Base-by-base conservation (phyloP, 768 basidiomycete species). In the Leucosporidium scottii region DNA sequence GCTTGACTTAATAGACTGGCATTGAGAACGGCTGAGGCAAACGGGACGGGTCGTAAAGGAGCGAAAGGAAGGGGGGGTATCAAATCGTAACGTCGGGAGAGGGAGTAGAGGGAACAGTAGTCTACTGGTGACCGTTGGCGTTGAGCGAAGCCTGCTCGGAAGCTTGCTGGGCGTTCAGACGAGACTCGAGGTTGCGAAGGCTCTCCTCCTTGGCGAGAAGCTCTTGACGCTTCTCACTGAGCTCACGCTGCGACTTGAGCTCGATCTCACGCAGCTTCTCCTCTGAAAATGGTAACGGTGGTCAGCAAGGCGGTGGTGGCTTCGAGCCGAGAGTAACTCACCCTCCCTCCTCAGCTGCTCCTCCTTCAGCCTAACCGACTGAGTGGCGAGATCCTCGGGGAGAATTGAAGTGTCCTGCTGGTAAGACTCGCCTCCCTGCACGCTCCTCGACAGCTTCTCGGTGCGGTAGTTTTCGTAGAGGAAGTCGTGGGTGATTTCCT, bases 291-390 rank as follows among this genome's bases (percentile, higher is more conserved):
- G 20, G 67, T 59, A 25, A 9, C 18, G 36, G 69, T 25, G 5
- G 30, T 58, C 63, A 65, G 59, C 59, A 66, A n/a, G n/a, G n/a
- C 94, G 94, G 82, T 96, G 92, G 81, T 96, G 93, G 78, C 28
- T 23, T 4, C 25, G 12, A 17, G 21, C 17, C 7, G 6, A 31
- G 10, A 49, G 47, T 13, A 4, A 48, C 67, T 48, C 23, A 72
- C 71, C 67, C 62, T 99, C 96, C 68, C 90, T 82, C 74, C 93
- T 87, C 66, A 99, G 87, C 78, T 98, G 96, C 78, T 99, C 96
- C 81, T 98, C 96, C 82, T 98, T 98, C 81, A 98, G 87, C 65
- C 94, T 89, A 56, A 97, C 93, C 68, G 88, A 91, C 80, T 98
- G 96, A 62, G 87, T 92, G 23, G 96, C 96, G 73, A 99, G 85